Conservation (phyloP, 2,329 filamentous ascomycete species). For the Rhexocercosporidium sp. region DNA sequence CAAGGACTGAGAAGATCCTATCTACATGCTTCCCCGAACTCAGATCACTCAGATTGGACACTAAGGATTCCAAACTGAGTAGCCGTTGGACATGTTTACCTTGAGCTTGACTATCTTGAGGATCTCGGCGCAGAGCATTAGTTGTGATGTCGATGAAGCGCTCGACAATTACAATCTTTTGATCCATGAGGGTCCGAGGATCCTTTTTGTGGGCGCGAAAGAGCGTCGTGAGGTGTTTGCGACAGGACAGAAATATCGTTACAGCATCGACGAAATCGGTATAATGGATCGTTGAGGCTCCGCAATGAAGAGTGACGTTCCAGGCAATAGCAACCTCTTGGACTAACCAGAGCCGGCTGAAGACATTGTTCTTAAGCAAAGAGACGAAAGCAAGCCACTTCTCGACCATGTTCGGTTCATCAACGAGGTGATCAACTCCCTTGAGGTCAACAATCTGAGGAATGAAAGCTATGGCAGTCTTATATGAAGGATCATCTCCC, state of each 20-base stretch:
- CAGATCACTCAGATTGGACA: constrained; percentile 17
- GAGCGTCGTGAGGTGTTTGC: constrained; percentile 2
- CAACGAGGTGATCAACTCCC: constrained; percentile 19
- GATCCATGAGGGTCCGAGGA: constrained; percentile 14
- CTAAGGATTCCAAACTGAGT: constrained; percentile 22
- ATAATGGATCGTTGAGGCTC: constrained; percentile 17
- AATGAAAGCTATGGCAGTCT: constrained; percentile 20
- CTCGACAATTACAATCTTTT: constrained; percentile 21
- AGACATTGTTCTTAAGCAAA: constrained; percentile 23
- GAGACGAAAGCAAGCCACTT: constrained; percentile 19
- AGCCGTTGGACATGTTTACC: constrained; percentile 7
- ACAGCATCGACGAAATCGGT: constrained; percentile 28
- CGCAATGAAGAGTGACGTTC: constrained; percentile 41
- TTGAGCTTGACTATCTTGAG: too few relatives aligned
- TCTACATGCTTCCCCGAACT: constrained; percentile 15
- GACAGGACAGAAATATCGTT: constrained; percentile 23
- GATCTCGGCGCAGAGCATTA: constrained; percentile 16
- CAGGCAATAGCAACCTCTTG: constrained; percentile 28
- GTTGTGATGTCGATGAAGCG: constrained; percentile 26
- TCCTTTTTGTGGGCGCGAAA: constrained; percentile 12
- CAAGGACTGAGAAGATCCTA: constrained; percentile 24
- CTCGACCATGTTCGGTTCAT: constrained; percentile 9
- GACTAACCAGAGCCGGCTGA: constrained; percentile 27
- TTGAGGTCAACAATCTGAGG: constrained; percentile 18
- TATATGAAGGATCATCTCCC: constrained; percentile 19